Evolutionary conservation across 2,329 filamentous ascomycete genomes (phyloP).

Genomic region (Apiospora aurea): DNA sequence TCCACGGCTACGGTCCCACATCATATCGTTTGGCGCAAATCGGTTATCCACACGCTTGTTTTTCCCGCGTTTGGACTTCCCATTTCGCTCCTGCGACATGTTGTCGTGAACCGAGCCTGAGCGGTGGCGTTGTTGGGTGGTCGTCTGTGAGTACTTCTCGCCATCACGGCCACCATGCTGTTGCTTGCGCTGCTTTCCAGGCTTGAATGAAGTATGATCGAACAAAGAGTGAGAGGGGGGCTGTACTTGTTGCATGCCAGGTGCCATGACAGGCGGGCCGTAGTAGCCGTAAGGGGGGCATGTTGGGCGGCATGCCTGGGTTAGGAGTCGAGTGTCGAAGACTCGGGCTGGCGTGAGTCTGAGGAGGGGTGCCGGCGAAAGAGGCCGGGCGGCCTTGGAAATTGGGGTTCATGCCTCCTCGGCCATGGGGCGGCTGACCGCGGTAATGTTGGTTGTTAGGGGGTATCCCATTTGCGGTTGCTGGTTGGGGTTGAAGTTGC

Average conservation of each 20-base stretch:
- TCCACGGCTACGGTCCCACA: conserved; percentile 20
- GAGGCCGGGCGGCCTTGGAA: conserved; percentile 53
- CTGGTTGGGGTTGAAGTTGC: conserved; percentile 43
- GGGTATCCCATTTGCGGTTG: conserved; percentile 54
- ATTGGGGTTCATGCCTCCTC: conserved; percentile 54
- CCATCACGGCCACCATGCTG: conserved; percentile 49
- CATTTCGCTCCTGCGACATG: conserved; percentile 42
- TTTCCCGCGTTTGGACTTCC: conserved; percentile 48
- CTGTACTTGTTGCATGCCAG: conserved; percentile 68
- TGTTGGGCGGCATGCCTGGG: conserved; percentile 57
- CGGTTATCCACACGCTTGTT: conserved; percentile 54
- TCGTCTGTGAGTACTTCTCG: conserved; percentile 53
- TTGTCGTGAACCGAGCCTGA: conserved; percentile 47
- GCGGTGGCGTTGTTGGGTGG: conserved; percentile 36
- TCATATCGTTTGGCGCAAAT: conserved; percentile 38
- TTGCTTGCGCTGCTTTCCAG: conserved; percentile 51
- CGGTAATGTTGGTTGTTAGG: conserved; percentile 47
- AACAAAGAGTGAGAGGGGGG: conserved; percentile 49
- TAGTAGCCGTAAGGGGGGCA: conserved; percentile 71
- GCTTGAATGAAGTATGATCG: conserved; percentile 48
- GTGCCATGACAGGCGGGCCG: conserved; percentile 63
- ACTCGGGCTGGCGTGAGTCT: conserved; percentile 47
- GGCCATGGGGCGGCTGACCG: conserved; percentile 55
- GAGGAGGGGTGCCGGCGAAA: conserved; percentile 54
- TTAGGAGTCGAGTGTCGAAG: conserved; percentile 67